These are phyloP conservation scores for Byssoonygena ceratinophila DNA, from an alignment of 2,329 filamentous ascomycete genomes.

Conservation along the genomic window DNA sequence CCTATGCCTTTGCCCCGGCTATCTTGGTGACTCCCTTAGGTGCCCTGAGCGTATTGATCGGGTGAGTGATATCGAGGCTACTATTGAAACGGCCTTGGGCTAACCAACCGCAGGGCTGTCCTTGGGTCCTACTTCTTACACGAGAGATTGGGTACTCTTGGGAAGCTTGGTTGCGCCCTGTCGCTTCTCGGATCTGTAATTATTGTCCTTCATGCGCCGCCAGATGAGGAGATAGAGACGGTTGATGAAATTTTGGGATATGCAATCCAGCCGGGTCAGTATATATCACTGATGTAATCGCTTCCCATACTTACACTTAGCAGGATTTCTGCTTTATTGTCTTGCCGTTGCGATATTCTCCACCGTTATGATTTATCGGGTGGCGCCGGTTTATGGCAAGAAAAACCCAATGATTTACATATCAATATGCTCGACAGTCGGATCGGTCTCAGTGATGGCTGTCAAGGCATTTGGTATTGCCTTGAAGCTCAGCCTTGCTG, in stretches of 20 bases:
- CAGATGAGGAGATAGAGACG: slow-evolving; percentile 80
- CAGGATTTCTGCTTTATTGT: slow-evolving; percentile 86
- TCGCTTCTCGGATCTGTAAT: slow-evolving; percentile 94
- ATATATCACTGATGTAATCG: not conserved
- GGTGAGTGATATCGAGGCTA: slow-evolving; percentile 34
- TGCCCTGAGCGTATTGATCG: slow-evolving; percentile 87
- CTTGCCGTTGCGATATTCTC: slow-evolving; percentile 70
- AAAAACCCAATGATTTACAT: slow-evolving; percentile 94
- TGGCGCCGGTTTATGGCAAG: slow-evolving; percentile 81
- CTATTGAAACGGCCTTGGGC: slow-evolving; percentile 5
- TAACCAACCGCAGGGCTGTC: slow-evolving; percentile 52
- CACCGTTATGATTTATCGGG: slow-evolving; percentile 87
- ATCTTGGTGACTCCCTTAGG: slow-evolving; percentile 94
- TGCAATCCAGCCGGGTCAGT: slow-evolving; percentile 77
- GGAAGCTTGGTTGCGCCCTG: slow-evolving; percentile 89
- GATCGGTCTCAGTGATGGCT: slow-evolving; percentile 96
- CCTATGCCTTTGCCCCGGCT: slow-evolving; percentile 96
- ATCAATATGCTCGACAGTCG: slow-evolving; percentile 94
- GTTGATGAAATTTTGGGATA: slow-evolving; percentile 86
- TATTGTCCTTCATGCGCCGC: slow-evolving; percentile 92
- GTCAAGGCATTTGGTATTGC: slow-evolving; percentile 98
- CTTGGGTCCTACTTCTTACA: slow-evolving; percentile 88
- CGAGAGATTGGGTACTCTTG: slow-evolving; percentile 79
- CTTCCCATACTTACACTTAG: not conserved
- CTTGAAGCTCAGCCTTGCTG: slow-evolving; percentile 82